Base-by-base conservation (phyloP, 176 grass and related monocot genomes). In the Poa annua region DNA sequence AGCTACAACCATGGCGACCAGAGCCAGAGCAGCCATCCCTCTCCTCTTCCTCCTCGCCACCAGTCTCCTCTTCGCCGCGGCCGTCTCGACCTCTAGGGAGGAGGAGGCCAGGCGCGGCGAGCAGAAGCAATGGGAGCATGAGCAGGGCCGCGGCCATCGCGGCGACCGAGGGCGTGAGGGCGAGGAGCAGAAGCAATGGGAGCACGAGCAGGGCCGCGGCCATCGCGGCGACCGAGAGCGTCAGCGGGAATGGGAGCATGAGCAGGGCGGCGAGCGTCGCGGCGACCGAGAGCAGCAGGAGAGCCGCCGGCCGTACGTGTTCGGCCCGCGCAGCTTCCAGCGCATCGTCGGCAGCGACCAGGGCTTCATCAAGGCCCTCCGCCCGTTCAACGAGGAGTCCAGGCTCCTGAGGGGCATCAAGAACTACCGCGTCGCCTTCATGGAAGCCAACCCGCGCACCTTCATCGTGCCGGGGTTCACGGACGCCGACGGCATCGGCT, bases 401-500 rank as follows among this genome's bases (percentile, higher is more conserved):
- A 66, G 69, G 73, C 79, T 98, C 7, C 86, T 95, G 66, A 66
- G 84, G 3, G 92, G 90, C 52, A 90, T 98, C 78, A 86, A 73
- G 32, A 44, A 98, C 67, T 95, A 95, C 81, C 92, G 96, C 14
- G 57, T 98, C 29, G 85, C 56, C 4, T 63, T 95, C 3, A n/a
- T 92, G 11, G 90, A 95, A 72, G 79, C 86, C 1, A 85, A 78
- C 70, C 96, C 92, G 2, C 86, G 84, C 38, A 66, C 92, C 0
- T 98, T 95, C 86, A 19, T 95, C 3, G 25, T 93, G 65, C 96
- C 96, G 3, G 75, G 71, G 50, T 87, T 90, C 86, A 60, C 82
- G 4, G 96, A 98, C 64, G 86, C 88, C 3, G 86, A 98, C 62
- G 41, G 57, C 59, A 21, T 98, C 66, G n/a, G 84, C 82, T 98